Evolutionary conservation across 1,284 basidiomycete genomes (phyloP), one percentile per base, ranked within the genome.

Genomic region (Sparassis latifolia): DNA sequence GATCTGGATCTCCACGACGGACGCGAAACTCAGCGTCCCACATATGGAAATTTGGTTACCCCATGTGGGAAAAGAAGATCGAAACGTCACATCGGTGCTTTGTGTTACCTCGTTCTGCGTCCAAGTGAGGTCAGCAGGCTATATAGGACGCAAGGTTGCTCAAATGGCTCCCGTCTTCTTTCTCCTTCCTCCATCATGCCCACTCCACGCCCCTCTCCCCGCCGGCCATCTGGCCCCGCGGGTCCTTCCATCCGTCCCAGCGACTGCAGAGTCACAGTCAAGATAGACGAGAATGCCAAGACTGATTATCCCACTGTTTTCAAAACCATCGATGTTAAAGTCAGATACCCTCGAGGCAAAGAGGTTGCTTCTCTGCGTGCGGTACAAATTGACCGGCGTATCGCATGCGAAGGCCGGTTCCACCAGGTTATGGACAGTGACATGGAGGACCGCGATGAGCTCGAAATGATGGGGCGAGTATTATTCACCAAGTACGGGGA

Each of bases 401-500:
- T 20, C 27, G 39, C 5, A 20, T 20, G 45, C 28, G 5, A 35
- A 3, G 4, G 37, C 38, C 42, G 42, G 12, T 27, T 43, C 33
- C 45, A 48, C 35, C 43, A 27, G 43, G 10, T 27, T 30, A 30
- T 44, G 20, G 51, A 27, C 43, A 6, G 20, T 30, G 45, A 38
- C 12, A 20, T 5, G 10, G 35, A 20, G 20, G 20, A 20, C 20
- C 20, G 20, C 20, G 20, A 38, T 5, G 42, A 49, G 33, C 30
- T 43, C 4, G 42, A 30, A 9, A 37, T 31, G 10, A 42, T 48
- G 39, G 42, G 42, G 10, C 10, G 7, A 10, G 52, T 41, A 0
- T 48, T 69, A 1, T 69, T 68, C 41, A 64, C 68, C 52, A 58
- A 64, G 39, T 42, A 60, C 45, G 60, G 59, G 2, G 43, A 52